Base-by-base conservation (phyloP, 179 eudicot species). In the Beta lomatogona region DNA sequence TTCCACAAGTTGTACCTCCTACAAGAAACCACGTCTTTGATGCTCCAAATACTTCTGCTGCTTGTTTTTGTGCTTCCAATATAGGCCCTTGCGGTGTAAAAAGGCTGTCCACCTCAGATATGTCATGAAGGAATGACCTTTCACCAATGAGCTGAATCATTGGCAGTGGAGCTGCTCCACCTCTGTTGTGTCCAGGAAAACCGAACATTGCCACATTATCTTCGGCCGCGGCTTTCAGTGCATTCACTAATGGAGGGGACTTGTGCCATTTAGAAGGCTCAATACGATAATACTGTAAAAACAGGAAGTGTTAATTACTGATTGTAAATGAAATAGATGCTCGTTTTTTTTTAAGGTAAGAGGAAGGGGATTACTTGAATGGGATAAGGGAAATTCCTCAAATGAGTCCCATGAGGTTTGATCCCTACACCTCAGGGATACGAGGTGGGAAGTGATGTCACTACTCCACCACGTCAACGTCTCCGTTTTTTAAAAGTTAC, bases 151-250 rank as follows among this genome's bases (percentile, higher is more conserved):
- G 60, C 14, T n/a, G 5, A 13, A 15, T 0, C n/a, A 57, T 50
- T 73, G 95, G 81, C 54, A 87, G 83, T 15, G 95, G 95, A 28
- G 95, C 92, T 73, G 91, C 91, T 64, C 80, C 83, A 6, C 95
- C 95, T 77, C 92, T 84, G 86, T 90, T 92, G 78, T 92, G 95
- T 73, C 95, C 95, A 0, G 95, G 95, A 60, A 92, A 90, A 80
- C 88, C 90, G 85, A 92, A 92, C 53, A 88, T 87, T 25, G 93
- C 93, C 67, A 82, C 87, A 80, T 88, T 81, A 83, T 90, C 86
- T 77, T 87, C 86, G 11, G 91, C 93, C 28, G 89, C 88, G 77
- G 86, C 86, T 87, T 89, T 87, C 77, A 90, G 63, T 77, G 95
- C 60, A 15, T 57, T 57, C 60, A 57, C n/a, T 4, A 57, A 15